These are phyloP conservation scores for Nicotiana obtusifolia DNA, from an alignment of 257 asterid genomes.

Conservation along the genomic window DNA sequence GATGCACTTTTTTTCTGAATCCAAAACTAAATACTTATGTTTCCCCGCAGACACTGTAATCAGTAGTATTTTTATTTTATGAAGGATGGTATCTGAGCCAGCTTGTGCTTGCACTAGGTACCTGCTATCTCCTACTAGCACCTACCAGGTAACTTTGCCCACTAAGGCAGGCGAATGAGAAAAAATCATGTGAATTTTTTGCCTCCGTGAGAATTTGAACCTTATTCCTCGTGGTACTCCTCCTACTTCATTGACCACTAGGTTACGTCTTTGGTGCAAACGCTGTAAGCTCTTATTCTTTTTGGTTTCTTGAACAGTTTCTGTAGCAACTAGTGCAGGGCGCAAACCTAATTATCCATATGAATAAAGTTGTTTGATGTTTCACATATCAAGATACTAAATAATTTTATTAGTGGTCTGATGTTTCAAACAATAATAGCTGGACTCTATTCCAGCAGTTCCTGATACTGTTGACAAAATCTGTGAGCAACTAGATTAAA, in stretches of 20 bases:
- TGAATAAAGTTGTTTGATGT: background rate
- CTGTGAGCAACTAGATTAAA: background rate
- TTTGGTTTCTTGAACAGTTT: background rate
- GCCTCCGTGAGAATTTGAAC: no score
- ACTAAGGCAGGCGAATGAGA: no score
- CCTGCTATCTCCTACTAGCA: no score
- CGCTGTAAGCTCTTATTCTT: background rate
- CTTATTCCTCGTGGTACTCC: no score
- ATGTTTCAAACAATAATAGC: background rate
- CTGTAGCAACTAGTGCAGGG: background rate
- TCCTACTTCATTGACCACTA: no score
- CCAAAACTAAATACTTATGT: background rate
- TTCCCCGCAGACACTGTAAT: background rate
- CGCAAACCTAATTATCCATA: background rate
- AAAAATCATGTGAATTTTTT: no score
- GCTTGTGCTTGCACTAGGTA: no score
- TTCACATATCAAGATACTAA: background rate
- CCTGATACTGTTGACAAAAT: background rate
- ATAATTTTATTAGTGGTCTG: background rate
- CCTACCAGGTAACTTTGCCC: no score
- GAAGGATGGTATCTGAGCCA: no score
- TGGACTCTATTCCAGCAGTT: background rate
- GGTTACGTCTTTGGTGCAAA: background rate
- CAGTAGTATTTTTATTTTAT: no score
- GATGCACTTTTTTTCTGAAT: background rate